Evolutionary conservation across 371 early-diverging fungal genomes (phyloP), one percentile per base, ranked within the genome.

Genomic region (Mucor lusitanicus): DNA sequence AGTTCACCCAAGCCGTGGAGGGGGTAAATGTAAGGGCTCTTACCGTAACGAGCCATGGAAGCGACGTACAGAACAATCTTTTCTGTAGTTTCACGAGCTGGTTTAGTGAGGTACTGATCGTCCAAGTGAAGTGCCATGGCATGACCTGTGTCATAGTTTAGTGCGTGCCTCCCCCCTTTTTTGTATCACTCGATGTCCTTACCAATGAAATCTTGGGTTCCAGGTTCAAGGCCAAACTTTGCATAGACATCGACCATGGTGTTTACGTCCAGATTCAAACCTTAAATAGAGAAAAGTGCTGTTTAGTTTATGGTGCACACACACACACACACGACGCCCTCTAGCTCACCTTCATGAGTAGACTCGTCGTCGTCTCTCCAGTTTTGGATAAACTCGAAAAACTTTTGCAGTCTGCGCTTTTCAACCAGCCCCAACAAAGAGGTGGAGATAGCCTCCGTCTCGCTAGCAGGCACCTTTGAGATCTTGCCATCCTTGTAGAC

Each of bases 21-120:
- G 65, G 99, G 99, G 81, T 99, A 99, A 75, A 99, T 95, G 84
- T 98, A 99, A n/a, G 99, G 99, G 70, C 95, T 94, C 85, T 95
- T 95, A 71, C 99, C 97, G 75, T 95, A 96, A 56, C 95, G 90
- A n/a, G 95, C 91, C 71, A 99, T 88, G 23, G 99, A 99, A 40
- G 89, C 90, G 69, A 96, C 91, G 78, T 99, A 99, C 67, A 98
- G 80, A 64, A 92, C 87, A 64, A 99, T 94, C 72, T 95, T 93
- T 71, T 97, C 94, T 74, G 95, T 92, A 15, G 98, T 97, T 61
- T 96, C 97, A 53, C 87, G 83, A 25, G 99, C 99, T 68, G 96
- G 91, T 63, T 90, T 78, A 33, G 78, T 66, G 73, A 98, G 83
- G 84, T 99, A 99, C 39, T 73, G 73, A 71, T 99, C 99, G 80